These are phyloP conservation scores for Psilocybe sp. DNA, from an alignment of 768 basidiomycete species.

Conservation along the genomic window DNA sequence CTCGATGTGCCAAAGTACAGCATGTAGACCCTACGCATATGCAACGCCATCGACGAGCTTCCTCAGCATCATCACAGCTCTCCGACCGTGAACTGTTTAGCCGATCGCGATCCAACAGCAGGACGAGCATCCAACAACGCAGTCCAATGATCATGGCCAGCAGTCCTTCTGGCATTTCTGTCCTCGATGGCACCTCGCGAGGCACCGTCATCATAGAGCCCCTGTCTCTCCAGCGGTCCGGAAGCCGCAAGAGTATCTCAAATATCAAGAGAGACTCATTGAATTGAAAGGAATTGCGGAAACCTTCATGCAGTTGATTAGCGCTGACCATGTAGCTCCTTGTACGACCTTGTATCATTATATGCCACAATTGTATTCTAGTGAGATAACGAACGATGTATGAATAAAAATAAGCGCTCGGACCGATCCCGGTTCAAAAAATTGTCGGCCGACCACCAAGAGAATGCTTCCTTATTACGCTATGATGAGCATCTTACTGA, in stretches of 20 bases:
- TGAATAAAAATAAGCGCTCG: not conserved
- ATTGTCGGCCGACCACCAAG: constrained; percentile 9
- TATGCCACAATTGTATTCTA: too few species aligned
- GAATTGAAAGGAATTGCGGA: constrained; percentile 2
- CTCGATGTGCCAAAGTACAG: constrained; percentile 67
- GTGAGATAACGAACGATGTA: too few species aligned
- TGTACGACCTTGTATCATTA: not conserved
- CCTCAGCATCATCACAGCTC: constrained; percentile 61
- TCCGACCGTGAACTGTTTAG: constrained; percentile 38
- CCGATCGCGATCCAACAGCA: constrained; percentile 40
- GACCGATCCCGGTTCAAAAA: constrained; percentile 1
- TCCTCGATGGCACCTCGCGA: constrained; percentile 19
- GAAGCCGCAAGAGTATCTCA: constrained; percentile 15
- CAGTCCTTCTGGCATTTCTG: constrained; percentile 23
- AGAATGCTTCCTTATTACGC: too few species aligned
- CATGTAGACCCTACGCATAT: constrained; percentile 76
- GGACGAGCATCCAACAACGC: constrained; percentile 27
- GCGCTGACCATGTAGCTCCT: not conserved
- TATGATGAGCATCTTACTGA: too few species aligned
- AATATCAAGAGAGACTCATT: constrained; percentile 16
- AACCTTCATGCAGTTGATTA: not conserved
- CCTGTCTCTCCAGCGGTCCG: constrained; percentile 17
- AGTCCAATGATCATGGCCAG: constrained; percentile 32
- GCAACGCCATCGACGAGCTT: constrained; percentile 77
- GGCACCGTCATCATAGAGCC: constrained; percentile 14